Base-by-base conservation (phyloP, 1,139 yeast genomes). In the Taphrina populina region DNA sequence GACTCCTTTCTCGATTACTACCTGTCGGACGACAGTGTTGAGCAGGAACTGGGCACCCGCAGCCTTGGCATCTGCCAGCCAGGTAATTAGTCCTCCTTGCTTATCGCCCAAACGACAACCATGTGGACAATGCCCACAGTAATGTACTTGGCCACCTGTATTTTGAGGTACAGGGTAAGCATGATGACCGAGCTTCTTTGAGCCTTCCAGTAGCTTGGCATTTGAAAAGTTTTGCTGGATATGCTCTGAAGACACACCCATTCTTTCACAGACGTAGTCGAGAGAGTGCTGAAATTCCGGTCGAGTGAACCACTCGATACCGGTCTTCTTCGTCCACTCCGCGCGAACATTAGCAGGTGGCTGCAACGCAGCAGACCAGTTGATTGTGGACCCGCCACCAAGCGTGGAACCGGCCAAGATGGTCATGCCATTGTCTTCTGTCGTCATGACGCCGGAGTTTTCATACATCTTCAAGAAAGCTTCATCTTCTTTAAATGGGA, bases 301-400 rank as follows among this genome's bases (percentile, higher is more conserved):
- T 7, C 65, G 63, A 2, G 76, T 78, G 32, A 72, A 81, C 74
- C 78, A 78, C 15, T 77, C 77, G 7, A 76, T 70, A 0, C 79
- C 80, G 56, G 67, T 70, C 53, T 74, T 73, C 7, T 27, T 15
- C 44, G 73, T 77, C 82, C 82, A 80, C 63, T 80, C 82, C 52
- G 74, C 70, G 56, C 84, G 73, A 4, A 80, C 79, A 58, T 72
- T 73, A 63, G 75, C 77, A 1, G 81, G 81, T 0, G 84, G 77
- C 56, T 70, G 73, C 58, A 80, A 65, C 61, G 78, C 72, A 8
- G 83, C 83, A n/a, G 79, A 75, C 84, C 84, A 80, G 66, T 80
- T 80, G 46, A 80, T 76, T 3, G 83, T 78, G 4, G 80, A 70
- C 2, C 83, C 84, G 8, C 84, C 84, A 6, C 84, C 84, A 60